Evolutionary conservation across 2,329 filamentous ascomycete genomes (phyloP).

Genomic region (Rasamsonia emersonii): DNA sequence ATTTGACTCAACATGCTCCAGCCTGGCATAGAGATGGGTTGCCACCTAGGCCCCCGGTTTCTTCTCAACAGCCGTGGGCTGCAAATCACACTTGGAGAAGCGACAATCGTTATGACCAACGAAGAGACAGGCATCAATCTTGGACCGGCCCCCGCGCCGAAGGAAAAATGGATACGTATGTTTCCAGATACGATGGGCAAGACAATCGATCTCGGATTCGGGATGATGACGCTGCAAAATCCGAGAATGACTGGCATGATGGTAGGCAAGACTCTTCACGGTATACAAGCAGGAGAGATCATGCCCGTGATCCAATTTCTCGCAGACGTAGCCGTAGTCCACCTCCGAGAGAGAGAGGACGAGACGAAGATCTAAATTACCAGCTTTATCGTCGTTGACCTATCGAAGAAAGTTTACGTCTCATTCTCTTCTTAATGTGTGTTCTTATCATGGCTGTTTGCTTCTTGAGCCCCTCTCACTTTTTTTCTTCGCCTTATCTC

Average conservation of each 20-base stretch:
- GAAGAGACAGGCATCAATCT: constrained; percentile 22
- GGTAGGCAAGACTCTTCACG: constrained; percentile 10
- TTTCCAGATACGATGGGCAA: constrained; percentile 24
- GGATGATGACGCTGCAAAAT: constrained; percentile 12
- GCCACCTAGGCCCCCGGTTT: constrained; percentile 28
- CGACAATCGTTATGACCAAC: constrained; percentile 19
- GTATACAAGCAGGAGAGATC: constrained; percentile 17
- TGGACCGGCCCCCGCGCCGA: constrained; percentile 17
- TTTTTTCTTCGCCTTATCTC: too few relatives aligned
- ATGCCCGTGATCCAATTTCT: constrained; percentile 17
- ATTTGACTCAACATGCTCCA: constrained; percentile 16
- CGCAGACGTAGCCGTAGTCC: constrained; percentile 30
- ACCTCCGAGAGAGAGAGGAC: constrained; percentile 15
- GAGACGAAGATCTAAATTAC: constrained; percentile 14
- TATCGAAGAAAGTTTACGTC: neutral
- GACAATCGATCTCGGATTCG: constrained; percentile 17
- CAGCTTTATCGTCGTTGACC: constrained; percentile 17
- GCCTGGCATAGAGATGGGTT: constrained; percentile 24
- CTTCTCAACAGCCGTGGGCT: constrained; percentile 22
- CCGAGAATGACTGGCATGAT: constrained; percentile 17
- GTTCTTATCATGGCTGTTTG: too few relatives aligned
- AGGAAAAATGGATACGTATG: constrained; percentile 27
- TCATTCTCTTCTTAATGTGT: neutral
- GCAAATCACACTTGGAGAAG: constrained; percentile 17
- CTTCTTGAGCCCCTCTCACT: too few relatives aligned